A percentile compares a stretch with the other conserved stretches of the same genome.
phyloP scores from a whole-genome alignment of 345 rosid genomes.

The Eucalyptus curtisii region DNA sequence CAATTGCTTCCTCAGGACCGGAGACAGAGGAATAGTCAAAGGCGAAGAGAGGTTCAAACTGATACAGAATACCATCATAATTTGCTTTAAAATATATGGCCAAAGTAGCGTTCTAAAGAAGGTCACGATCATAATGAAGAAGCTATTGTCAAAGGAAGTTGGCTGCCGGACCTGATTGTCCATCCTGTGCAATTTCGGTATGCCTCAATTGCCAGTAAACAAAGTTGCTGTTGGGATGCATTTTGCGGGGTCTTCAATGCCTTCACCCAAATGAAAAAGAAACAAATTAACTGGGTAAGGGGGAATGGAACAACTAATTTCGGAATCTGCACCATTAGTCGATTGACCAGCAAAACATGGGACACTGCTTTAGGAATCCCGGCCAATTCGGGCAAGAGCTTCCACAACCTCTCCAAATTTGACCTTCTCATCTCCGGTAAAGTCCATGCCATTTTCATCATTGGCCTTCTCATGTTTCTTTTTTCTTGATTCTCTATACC shows the following conservation, averaged over 20 bases:
- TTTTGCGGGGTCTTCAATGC: constrained; percentile 18
- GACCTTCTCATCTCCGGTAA: too few relatives aligned
- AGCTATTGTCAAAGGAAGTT: constrained; percentile 17
- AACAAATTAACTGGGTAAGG: neutral
- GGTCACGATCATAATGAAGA: neutral
- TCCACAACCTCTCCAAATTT: constrained; percentile 72
- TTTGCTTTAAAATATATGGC: neutral
- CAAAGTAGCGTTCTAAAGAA: neutral
- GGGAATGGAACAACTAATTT: neutral
- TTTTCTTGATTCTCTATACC: constrained; percentile 66
- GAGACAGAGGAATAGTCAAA: constrained; percentile 36
- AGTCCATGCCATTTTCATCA: too few relatives aligned
- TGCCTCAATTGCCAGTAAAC: constrained; percentile 65
- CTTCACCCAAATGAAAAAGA: constrained; percentile 8
- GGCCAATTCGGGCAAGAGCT: constrained; percentile 55
- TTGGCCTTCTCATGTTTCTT: constrained; percentile 30
- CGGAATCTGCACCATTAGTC: neutral
- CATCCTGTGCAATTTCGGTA: constrained; percentile 54
- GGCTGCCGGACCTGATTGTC: constrained; percentile 64
- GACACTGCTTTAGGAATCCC: constrained; percentile 45
- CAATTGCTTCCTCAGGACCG: constrained; percentile 27
- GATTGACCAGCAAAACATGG: neutral
- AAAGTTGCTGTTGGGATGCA: constrained; percentile 49
- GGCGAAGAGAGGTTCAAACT: constrained; percentile 27
- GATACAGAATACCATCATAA: neutral